Base-by-base conservation (phyloP, 108 stramenopile species). In the Stephanodiscus minutulus region DNA sequence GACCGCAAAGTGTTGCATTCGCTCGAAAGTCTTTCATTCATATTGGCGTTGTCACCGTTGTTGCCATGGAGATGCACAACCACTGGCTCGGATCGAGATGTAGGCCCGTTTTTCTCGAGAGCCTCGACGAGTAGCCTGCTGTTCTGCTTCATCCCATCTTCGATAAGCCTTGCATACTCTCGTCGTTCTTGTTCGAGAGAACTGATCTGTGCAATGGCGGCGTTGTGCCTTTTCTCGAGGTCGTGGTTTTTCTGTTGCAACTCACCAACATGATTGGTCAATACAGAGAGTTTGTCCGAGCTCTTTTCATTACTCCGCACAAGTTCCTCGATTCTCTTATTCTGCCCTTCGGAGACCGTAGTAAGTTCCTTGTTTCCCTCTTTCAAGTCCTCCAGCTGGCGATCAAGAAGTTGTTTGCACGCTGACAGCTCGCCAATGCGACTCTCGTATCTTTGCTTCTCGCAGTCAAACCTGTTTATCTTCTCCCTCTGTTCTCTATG, bases 1-100 rank as follows among this genome's bases (percentile, higher is more conserved):
- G 76, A 77, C 47, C 76, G 56, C 31, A 77, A 37, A 37, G 50
- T 56, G 48, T 60, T 63, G 37, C 76, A 77, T 65, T 76, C 75
- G 21, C 29, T 76, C 0, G 75, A 60, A 8, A 68, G 71, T 18
- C 21, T 66, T 37, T 66, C 65, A 20, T 36, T 50, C 24, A 52
- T 13, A 47, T 15, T 27, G 22, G 53, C 22, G 17, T 35, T 31
- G 17, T 52, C 52, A 18, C 53, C 21, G 5, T 37, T 37, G 5
- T 59, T 55, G 2, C 57, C 62, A 66, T 66, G 62, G 11, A 65
- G 27, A 29, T 63, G 62, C 64, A 64, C 73, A 18, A 64, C 62
- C 31, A 73, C 52, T 13, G 73, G 57, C 28, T 73, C 64, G 27
- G 24, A 21, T 20, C 53, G 55, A 21, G 27, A 13, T 24, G 21